Conservation (phyloP, 192 early-diverging fungal species). For the Backusella morwellensis region DNA sequence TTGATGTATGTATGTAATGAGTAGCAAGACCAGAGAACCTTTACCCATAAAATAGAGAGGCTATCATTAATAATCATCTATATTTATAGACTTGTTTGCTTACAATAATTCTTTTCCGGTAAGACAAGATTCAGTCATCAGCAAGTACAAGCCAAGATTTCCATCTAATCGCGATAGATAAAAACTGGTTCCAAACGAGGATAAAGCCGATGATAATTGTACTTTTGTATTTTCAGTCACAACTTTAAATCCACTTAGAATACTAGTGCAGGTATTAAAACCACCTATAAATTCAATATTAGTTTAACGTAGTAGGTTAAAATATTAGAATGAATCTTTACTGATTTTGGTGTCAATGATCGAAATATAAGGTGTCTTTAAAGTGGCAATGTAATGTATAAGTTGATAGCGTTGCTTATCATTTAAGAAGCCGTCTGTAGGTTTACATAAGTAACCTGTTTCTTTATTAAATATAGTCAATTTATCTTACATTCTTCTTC, state of each 20-base stretch:
- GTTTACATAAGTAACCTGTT: background rate
- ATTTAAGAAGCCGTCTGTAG: background rate
- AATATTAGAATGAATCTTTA: background rate
- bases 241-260: background rate
- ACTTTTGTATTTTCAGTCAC: background rate
- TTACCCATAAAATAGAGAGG: background rate
- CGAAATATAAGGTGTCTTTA: slow-evolving; percentile 82
- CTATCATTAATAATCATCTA: background rate
- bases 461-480: background rate
- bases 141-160: background rate
- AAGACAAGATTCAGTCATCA: slow-evolving; percentile 1
- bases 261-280: background rate
- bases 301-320: background rate
- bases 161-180: background rate
- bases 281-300: background rate
- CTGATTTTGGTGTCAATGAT: slow-evolving; percentile 64
- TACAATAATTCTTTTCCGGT: background rate
- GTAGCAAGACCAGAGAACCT: slow-evolving; percentile 89
- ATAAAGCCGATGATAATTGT: background rate
- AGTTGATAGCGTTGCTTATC: slow-evolving; percentile 56
- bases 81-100: background rate
- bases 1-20: slow-evolving; percentile 87
- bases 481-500: background rate
- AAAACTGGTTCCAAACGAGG: background rate
- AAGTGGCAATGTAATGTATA: slow-evolving; percentile 86